These are phyloP conservation scores for Ochetophila trinervis DNA, from an alignment of 306 rosid genomes.

Conservation along the genomic window DNA sequence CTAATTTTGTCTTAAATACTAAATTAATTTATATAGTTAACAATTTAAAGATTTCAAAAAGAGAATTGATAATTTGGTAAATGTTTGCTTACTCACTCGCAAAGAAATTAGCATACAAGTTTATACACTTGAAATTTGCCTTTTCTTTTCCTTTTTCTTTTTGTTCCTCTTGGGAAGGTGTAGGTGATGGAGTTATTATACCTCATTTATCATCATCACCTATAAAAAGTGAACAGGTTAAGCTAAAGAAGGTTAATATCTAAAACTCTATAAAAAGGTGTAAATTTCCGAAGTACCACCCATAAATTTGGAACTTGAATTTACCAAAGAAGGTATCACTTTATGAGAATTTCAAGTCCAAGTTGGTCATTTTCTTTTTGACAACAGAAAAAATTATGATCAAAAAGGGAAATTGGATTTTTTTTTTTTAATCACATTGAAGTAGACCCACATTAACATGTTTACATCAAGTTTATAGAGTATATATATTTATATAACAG, in stretches of 20 bases:
- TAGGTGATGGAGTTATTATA: slow-evolving; percentile 34
- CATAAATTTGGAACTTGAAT: slow-evolving; percentile 28
- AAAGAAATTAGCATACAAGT: too few species aligned
- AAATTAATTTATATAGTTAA: too few species aligned
- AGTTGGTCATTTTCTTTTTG: slow-evolving; percentile 5
- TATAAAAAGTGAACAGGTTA: slow-evolving; percentile 29
- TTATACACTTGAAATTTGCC: not conserved
- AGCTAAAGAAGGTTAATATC: slow-evolving; percentile 10
- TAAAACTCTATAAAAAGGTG: slow-evolving; percentile 13
- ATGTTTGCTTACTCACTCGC: too few species aligned
- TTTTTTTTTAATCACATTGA: not conserved
- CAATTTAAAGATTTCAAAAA: too few species aligned
- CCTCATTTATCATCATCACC: slow-evolving; percentile 40
- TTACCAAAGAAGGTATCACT: slow-evolving; percentile 20
- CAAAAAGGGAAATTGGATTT: not conserved
- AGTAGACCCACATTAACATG: slow-evolving; percentile 16
- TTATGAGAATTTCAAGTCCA: slow-evolving; percentile 22
- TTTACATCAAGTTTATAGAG: slow-evolving; percentile 16
- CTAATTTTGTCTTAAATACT: too few species aligned
- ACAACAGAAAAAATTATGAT: not conserved
- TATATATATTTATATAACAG: not conserved
- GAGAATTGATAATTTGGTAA: too few species aligned
- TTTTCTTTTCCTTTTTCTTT: not conserved
- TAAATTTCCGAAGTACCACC: slow-evolving; percentile 27
- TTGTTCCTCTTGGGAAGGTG: not conserved